Base-by-base conservation (phyloP, 148 eudicot species). In the Silene latifolia region DNA sequence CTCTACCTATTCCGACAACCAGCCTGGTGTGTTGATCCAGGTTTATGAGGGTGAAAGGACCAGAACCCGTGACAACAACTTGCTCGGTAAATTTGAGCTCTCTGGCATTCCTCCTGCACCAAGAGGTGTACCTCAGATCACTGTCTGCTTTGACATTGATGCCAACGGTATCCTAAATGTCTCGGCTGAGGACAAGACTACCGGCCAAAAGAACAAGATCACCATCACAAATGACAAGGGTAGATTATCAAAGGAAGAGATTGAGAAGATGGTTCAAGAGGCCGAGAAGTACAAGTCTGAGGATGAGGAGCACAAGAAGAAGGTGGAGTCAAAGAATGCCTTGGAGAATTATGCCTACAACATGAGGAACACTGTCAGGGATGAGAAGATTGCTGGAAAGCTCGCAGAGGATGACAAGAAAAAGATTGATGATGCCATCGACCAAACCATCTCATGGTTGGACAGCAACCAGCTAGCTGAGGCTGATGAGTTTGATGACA, bases 11-110 rank as follows among this genome's bases (percentile, higher is more conserved):
- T 76, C 79, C 0, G 83, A 80, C 75, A 73, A 83, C 72, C 83
- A 80, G 56, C 80, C 81, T 1, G 78, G 78, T 63, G 81, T 80
- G 61, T 19, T 67, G 66, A 79, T 83, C 73, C 82, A 80, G 65
- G 86, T 83, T 0, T 80, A 72, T n/a, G 86, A 83, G 58, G 86
- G 86, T 0, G 83, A 83, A 60, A 77, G 86, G 14, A 72, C 76
- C 2, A 62, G 80, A 17, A 77, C 86, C n/a, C 74, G 75, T 5
- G 86, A 83, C 73, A 83, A 83, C 81, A 80, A 77, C 75, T 74
- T 77, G 72, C 53, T 83, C 7, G 86, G 86, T 0, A 77, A 80
- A 13, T 80, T 80, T 8, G 83, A 80, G 76, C 83, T 80, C 3
- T 80, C 83, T 12, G 83, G 83, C 12, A 80, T 80, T 21, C 79